Conservation (phyloP, 306 rosid genomes). For the Lathyrus sativus region DNA sequence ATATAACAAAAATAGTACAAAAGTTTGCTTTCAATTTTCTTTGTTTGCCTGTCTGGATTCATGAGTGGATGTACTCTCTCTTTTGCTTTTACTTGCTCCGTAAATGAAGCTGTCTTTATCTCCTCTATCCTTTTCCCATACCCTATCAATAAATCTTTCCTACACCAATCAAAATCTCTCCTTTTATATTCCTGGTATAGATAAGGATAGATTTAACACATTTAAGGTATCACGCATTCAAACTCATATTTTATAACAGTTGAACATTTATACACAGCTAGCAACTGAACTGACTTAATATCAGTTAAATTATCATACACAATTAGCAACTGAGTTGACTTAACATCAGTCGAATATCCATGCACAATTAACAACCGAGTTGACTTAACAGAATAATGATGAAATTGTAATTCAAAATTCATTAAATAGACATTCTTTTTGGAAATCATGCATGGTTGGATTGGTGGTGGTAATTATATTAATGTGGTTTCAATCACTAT, state of each 20-base stretch:
- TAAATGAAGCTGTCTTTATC: slow-evolving; percentile 56
- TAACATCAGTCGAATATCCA: too few species aligned
- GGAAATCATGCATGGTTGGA: slow-evolving; percentile 31
- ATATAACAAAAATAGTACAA: slow-evolving; percentile 31
- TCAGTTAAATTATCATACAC: too few species aligned
- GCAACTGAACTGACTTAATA: background rate
- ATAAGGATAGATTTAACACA: slow-evolving; percentile 37
- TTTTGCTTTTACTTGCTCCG: slow-evolving; percentile 53
- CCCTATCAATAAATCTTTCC: slow-evolving; percentile 46
- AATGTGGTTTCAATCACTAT: slow-evolving; percentile 29
- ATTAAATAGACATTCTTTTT: slow-evolving; percentile 38
- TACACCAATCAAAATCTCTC: slow-evolving; percentile 54
- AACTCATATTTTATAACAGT: too few species aligned
- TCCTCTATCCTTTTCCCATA: slow-evolving; percentile 48
- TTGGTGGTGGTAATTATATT: background rate
- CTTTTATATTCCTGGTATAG: slow-evolving; percentile 40
- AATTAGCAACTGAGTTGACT: too few species aligned
- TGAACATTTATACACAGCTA: too few species aligned
- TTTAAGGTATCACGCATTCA: too few species aligned
- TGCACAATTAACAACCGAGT: too few species aligned
- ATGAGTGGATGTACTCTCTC: slow-evolving; percentile 40
- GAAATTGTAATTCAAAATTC: slow-evolving; percentile 33
- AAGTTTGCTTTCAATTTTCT: slow-evolving; percentile 33
- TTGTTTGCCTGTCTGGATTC: slow-evolving; percentile 20
- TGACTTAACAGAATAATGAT: too few species aligned